These are phyloP conservation scores for Monilinia vaccinii-corymbosi DNA, from an alignment of 2,329 filamentous ascomycete species.

Conservation along the genomic window DNA sequence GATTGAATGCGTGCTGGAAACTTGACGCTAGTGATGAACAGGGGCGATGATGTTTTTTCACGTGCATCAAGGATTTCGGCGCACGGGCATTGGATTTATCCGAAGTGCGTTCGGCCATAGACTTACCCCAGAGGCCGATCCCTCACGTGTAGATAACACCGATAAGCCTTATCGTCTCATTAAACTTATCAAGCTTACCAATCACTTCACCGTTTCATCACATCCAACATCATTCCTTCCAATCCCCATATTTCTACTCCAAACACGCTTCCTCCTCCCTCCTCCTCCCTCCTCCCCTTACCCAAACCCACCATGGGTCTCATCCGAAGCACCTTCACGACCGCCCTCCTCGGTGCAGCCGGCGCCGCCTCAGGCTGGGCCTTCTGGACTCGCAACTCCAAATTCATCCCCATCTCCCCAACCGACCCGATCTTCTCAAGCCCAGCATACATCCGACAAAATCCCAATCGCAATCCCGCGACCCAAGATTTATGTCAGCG, in stretches of 20 bases:
- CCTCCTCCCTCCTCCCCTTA: not conserved
- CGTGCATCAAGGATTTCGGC: not conserved
- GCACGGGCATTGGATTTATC: not conserved
- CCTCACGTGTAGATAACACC: not conserved
- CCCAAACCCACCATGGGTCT: slow-evolving; percentile 15
- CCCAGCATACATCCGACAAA: slow-evolving; percentile 47
- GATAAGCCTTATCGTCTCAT: no score
- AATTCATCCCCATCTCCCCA: slow-evolving; percentile 44
- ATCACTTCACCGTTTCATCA: not conserved
- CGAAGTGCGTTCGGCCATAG: not conserved
- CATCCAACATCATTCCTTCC: not conserved
- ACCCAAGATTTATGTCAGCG: slow-evolving; percentile 57
- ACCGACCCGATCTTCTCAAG: slow-evolving; percentile 54
- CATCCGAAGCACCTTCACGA: slow-evolving; percentile 16
- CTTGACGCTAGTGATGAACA: slow-evolving; percentile 1
- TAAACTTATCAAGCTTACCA: not conserved
- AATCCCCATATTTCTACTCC: not conserved
- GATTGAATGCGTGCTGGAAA: not conserved
- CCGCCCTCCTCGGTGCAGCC: slow-evolving; percentile 16
- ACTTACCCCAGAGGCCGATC: not conserved
- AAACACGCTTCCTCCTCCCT: not conserved
- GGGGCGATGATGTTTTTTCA: slow-evolving; percentile 10
- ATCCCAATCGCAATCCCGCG: slow-evolving; percentile 52
- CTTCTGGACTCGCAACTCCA: slow-evolving; percentile 18
- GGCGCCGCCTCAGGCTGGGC: slow-evolving; percentile 19